Evolutionary conservation across 352 stramenopile species (phyloP), one percentile per base, ranked within the genome.

Genomic region (Pythium diclinum): DNA sequence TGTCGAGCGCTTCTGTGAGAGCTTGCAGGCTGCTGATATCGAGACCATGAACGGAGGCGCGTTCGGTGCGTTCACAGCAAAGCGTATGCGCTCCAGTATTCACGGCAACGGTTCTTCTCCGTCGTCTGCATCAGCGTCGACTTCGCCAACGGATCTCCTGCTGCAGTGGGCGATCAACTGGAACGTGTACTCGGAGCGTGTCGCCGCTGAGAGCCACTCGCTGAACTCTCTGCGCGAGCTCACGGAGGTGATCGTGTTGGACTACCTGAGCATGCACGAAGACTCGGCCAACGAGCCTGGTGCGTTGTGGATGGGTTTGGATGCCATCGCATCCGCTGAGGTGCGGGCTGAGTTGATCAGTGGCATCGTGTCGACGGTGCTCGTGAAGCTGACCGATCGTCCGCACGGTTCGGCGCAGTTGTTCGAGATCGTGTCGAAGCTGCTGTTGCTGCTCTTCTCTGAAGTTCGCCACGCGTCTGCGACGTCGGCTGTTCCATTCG

Each of bases 171-270:
- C 86, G 8, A 77, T 93, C 28, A 75, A 88, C 46, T 95, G 86
- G 86, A 95, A 95, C 56, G 71, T 87, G 28, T 95, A 91, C 64
- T 95, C 86, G 32, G 86, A 95, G 53, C 80, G 83, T 21, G 81
- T 95, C 57, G 83, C 82, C 8, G 86, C 85, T 10, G 84, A 93
- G 62, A 92, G 83, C 44, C 84, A 93, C 19, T 77, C 83, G 34
- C 64, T 95, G 8, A 91, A 91, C 64, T 91, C 84, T 32, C 72
- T 91, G 13, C 80, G 83, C 9, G 83, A 92, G 63, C 71, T 95
- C 30, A 77, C 87, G 44, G 84, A 95, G 61, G 78, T 95, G 14
- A 76, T 93, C 59, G 81, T 91, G 16, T 65, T 95, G 6, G 82
- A 93, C 49, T 92, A 91, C 56, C 65, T 94, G 21, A 68, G 70